These are phyloP conservation scores for Fragaria vesca DNA, from an alignment of 306 rosid genomes.

Conservation along the genomic window DNA sequence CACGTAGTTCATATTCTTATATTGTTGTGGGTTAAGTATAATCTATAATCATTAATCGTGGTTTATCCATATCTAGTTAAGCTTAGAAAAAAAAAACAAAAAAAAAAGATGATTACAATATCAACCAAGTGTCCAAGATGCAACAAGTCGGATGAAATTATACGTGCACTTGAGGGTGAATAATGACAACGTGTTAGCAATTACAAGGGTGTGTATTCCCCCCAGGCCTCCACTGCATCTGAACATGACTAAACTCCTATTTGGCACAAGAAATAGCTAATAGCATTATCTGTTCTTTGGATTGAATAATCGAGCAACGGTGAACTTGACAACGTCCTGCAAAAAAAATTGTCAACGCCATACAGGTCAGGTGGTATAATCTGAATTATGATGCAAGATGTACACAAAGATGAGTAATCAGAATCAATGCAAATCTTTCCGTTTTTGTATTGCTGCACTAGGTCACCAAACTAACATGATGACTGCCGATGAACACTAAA, in stretches of 20 bases:
- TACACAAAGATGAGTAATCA: background rate
- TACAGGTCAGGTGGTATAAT: background rate
- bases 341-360: background rate
- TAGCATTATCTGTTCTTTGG: background rate
- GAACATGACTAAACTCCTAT: background rate
- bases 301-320: background rate
- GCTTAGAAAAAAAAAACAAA: too few relatives aligned
- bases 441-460: background rate
- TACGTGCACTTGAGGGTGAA: too few relatives aligned
- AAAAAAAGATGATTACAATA: too few relatives aligned
- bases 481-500: conserved; percentile 7
- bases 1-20: too few relatives aligned
- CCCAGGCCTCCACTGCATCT: background rate
- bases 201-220: background rate
- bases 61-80: too few relatives aligned
- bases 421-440: too few relatives aligned
- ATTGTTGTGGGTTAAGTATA: too few relatives aligned
- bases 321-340: background rate
- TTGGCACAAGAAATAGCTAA: background rate
- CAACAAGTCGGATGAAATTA: too few relatives aligned
- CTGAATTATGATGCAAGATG: background rate
- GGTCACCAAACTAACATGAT: background rate
- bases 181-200: background rate
- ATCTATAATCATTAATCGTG: too few relatives aligned
- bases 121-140: too few relatives aligned